Base-by-base conservation (phyloP, 805 yeast genomes). In the Starmerella riodocensis region DNA sequence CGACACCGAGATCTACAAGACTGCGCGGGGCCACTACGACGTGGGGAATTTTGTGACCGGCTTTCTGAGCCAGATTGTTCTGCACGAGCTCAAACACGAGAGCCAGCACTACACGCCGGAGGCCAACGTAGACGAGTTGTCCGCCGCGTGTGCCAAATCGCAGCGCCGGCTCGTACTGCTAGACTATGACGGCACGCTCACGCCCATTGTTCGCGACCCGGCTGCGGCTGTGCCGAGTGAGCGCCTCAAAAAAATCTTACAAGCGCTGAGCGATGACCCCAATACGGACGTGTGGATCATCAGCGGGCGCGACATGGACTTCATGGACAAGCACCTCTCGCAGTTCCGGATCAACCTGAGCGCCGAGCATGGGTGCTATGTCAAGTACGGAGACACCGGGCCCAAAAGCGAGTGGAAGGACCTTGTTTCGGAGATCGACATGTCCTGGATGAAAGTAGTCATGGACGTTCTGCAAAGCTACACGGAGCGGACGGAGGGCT, bases 301-400 rank as follows among this genome's bases (percentile, higher is more conserved):
- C 44, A 78, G 93, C 29, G 99, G 99, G 2, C 73, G 99, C 51
- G 99, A 91, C 59, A 94, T 82, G 62, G 72, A 67, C 36, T 91
- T 91, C 54, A 67, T 91, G 52, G 93, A 80, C 46, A 74, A 76
- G 60, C 85, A 95, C 91, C 64, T 86, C 46, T 96, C 96, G 6
- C 69, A 69, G 46, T 66, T 69, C 16, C 60, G 67, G 31, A 63
- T 91, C 25, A 95, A 96, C 1, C 66, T 91, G 39, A 78, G 93
- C 42, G 97, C 98, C 0, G 99, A 91, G 56, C 99, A 91, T 58
- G 99, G 99, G 6, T 88, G 96, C 54, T 91, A 91, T 54, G 71
- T 88, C 70, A 80, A 79, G 55, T 31, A 33, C 17, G 78, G 73
- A 48, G 70, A 78, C n/a, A 74, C 75, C 8, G 54, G 66, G 1